Conservation (phyloP, 257 asterid species). For the Solanum lycopersicoides region DNA sequence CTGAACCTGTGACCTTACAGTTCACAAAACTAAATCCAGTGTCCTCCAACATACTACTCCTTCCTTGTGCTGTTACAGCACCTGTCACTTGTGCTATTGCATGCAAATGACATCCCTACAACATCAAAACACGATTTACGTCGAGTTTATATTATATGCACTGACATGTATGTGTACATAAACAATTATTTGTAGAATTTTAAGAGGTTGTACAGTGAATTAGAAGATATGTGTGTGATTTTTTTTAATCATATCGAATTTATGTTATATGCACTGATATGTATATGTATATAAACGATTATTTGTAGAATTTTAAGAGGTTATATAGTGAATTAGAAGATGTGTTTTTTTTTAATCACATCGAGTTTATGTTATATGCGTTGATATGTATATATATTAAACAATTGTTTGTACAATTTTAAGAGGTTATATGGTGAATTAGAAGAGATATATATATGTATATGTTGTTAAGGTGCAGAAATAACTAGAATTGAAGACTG, state of each 20-base stretch:
- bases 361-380: background rate
- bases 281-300: fast-evolving
- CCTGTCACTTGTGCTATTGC: constrained; percentile 78
- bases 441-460: background rate
- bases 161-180: background rate
- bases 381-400: background rate
- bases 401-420: background rate
- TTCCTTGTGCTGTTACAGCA: constrained; percentile 86
- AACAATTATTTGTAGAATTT: background rate
- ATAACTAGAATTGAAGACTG: background rate
- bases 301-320: background rate
- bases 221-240: background rate
- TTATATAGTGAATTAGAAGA: background rate
- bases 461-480: background rate
- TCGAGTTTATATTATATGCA: background rate
- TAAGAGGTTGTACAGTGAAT: background rate
- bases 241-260: fast-evolving
- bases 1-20: constrained; percentile 91
- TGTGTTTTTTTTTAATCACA: background rate
- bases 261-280: background rate
- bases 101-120: constrained; percentile 65
- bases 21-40: constrained; percentile 78
- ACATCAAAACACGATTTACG: background rate
- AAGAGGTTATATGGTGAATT: background rate
- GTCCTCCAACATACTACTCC: constrained; percentile 65